These are phyloP conservation scores for Pecoramyces ruminantium DNA, from an alignment of 192 early-diverging fungal species.

Conservation along the genomic window DNA sequence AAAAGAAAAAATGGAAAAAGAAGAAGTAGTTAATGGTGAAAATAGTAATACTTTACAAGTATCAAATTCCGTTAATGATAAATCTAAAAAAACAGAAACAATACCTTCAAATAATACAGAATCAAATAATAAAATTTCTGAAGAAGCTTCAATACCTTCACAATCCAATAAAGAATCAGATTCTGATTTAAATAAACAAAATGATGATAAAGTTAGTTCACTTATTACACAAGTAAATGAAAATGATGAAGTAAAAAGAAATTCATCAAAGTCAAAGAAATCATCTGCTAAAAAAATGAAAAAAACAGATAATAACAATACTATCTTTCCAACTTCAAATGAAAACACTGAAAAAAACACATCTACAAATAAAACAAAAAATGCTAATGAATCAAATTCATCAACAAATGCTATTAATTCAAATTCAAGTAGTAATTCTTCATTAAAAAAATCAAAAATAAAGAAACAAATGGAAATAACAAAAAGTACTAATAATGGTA, in stretches of 20 bases:
- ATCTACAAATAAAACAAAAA: no score
- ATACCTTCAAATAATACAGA: not conserved
- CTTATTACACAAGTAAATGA: not conserved
- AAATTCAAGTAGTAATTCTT: not conserved
- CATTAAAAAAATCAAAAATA: not conserved
- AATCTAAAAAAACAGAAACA: not conserved
- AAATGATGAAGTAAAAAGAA: not conserved
- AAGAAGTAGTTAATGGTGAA: not conserved
- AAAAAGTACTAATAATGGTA: not conserved
- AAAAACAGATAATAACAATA: not conserved
- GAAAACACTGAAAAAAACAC: not conserved
- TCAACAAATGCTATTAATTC: no score
- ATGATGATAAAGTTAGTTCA: not conserved
- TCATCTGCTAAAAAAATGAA: not conserved
- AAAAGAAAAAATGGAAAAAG: not conserved
- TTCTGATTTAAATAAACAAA: not conserved
- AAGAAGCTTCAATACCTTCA: not conserved
- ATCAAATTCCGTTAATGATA: not conserved
- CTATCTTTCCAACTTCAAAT: not conserved
- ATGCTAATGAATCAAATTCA: no score
- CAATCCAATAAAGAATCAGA: not conserved
- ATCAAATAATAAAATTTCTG: not conserved
- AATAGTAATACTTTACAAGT: not conserved
- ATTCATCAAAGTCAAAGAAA: not conserved
- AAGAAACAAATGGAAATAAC: not conserved